A percentile compares a stretch with the other conserved stretches of the same genome.
Conservation (phyloP, 1,284 basidiomycete genomes). For the Trametes polyzona region DNA sequence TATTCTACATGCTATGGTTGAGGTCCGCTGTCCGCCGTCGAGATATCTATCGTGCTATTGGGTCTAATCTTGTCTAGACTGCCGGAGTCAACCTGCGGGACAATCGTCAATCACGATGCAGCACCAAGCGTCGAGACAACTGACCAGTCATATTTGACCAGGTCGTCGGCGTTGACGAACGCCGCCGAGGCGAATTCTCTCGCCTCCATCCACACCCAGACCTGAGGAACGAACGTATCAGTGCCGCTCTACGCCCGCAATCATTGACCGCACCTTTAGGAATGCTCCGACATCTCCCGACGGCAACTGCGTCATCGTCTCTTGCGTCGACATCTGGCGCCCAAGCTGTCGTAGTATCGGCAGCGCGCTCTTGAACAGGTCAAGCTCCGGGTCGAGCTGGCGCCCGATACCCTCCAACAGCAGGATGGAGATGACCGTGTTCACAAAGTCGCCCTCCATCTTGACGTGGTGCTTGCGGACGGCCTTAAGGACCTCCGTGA, state of each 20-base stretch:
- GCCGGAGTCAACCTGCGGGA: constrained; percentile 37
- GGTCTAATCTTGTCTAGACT: constrained; percentile 23
- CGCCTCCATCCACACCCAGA: constrained; percentile 93
- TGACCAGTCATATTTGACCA: constrained; percentile 78
- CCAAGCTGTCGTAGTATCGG: constrained; percentile 91
- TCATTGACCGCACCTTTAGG: constrained; percentile 63
- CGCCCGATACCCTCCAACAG: constrained; percentile 96
- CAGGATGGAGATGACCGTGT: constrained; percentile 94
- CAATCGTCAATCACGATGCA: not conserved
- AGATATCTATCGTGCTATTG: constrained; percentile 8
- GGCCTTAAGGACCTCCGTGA: constrained; percentile 86
- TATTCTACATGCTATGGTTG: constrained; percentile 24
- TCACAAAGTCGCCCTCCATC: constrained; percentile 98
- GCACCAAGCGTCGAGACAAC: constrained; percentile 26
- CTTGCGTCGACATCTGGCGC: constrained; percentile 83
- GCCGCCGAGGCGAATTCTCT: constrained; percentile 82
- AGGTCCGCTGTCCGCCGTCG: constrained; percentile 8
- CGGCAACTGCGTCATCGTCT: constrained; percentile 67
- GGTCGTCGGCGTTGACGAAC: constrained; percentile 76
- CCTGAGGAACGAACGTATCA: constrained; percentile 45
- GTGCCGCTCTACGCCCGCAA: not conserved
- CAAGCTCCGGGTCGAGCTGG: constrained; percentile 90
- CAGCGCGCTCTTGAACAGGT: constrained; percentile 91
- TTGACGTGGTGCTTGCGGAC: constrained; percentile 96
- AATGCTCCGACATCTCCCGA: constrained; percentile 79